Evolutionary conservation across 1,284 basidiomycete genomes (phyloP), one percentile per base, ranked within the genome.

Genomic region (Rhodotorula sp.): DNA sequence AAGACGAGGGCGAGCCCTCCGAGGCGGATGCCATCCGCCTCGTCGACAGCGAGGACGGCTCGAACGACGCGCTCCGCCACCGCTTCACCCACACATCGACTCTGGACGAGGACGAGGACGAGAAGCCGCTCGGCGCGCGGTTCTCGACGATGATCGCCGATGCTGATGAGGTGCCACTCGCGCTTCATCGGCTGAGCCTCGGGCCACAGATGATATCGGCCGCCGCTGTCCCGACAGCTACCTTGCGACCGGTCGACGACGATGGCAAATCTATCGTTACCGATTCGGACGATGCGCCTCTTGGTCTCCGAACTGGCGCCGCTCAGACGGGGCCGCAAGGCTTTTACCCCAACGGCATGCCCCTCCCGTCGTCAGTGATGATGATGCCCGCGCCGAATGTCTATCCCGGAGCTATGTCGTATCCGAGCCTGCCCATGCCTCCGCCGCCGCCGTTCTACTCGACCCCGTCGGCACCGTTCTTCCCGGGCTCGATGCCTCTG

Each of bases 141-240:
- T 63, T 26, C 50, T 62, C 49, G 60, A 62, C 49, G 26, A 47
- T 62, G 5, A 28, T 31, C 21, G 31, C 50, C 3, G 68, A 69
- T 43, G 62, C 63, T 14, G 70, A 72, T 64, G 68, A 75, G 50
- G 57, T 72, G 2, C 72, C 72, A 6, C 67, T 75, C 50, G 73
- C 68, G 5, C 28, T 72, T 12, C 70, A 60, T 19, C 67, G 70
- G 16, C 31, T 71, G 18, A 66, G 63, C n/a, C 70, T 71, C 56
- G 66, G 66, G 2, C 66, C 66, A 21, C 10, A 15, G 16, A 34
- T 60, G 8, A 19, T 16, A 12, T n/a, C 54, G 23, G 31, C 57
- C 48, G 12, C 38, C 38, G 38, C 38, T 14, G 10, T 43, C 38
- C 38, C 38, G 8, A n/a, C 21, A 7, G 67, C 56, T 5, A 67